These are phyloP conservation scores for Kodamaea sp. DNA, from an alignment of 1,139 yeast genomes.

Conservation along the genomic window DNA sequence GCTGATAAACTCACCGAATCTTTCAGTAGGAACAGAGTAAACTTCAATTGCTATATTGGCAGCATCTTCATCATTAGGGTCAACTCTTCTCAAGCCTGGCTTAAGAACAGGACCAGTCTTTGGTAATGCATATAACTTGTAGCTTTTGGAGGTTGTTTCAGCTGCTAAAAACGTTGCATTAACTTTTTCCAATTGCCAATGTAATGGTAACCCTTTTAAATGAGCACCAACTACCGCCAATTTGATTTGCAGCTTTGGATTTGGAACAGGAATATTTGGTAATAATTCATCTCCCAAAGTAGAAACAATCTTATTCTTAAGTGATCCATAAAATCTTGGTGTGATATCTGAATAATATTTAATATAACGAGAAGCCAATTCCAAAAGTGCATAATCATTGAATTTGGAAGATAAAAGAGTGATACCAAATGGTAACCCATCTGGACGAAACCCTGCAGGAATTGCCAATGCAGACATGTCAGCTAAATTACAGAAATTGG, in stretches of 20 bases:
- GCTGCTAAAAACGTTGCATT: constrained; percentile 68
- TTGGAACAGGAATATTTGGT: constrained; percentile 36
- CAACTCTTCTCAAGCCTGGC: constrained; percentile 81
- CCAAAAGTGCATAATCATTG: constrained; percentile 84
- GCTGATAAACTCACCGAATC: constrained; percentile 75
- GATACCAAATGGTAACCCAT: constrained; percentile 87
- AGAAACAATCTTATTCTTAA: constrained; percentile 38
- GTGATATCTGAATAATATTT: constrained; percentile 24
- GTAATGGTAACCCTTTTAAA: constrained; percentile 78
- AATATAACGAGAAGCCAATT: constrained; percentile 72
- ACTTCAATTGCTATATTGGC: constrained; percentile 68
- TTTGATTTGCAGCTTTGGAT: constrained; percentile 32
- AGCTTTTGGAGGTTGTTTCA: constrained; percentile 69
- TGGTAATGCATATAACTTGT: constrained; percentile 79
- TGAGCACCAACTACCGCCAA: constrained; percentile 98
- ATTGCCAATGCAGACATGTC: constrained; percentile 89
- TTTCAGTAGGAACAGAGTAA: constrained; percentile 73
- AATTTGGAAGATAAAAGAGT: constrained; percentile 78
- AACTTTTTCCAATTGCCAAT: constrained; percentile 90
- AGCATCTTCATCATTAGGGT: constrained; percentile 41
- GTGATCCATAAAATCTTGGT: constrained; percentile 36
- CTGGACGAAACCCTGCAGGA: constrained; percentile 81
- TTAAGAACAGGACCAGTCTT: constrained; percentile 75
- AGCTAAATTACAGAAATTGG: constrained; percentile 92
- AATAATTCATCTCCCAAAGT: constrained; percentile 31